A percentile compares a stretch with the other conserved stretches of the same genome.
Evolutionary conservation across 2,329 filamentous ascomycete species (phyloP).

Genomic region (Dactylellina leptospora): DNA sequence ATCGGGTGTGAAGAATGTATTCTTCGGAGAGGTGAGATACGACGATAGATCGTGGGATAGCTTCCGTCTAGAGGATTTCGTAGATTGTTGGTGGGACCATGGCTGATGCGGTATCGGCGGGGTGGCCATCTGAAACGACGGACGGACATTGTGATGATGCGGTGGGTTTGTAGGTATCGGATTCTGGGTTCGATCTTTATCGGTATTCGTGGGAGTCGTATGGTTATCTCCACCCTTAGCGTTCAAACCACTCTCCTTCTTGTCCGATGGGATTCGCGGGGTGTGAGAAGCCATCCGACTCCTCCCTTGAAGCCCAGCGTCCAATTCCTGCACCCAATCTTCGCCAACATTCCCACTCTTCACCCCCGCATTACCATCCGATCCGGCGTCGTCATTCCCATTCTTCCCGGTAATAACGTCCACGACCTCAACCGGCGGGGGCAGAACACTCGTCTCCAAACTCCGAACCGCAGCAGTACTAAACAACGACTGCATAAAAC

Average conservation of each 20-base stretch:
- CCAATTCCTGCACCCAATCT: conserved; percentile 4
- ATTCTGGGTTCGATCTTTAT: conserved; percentile 16
- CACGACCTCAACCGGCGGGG: conserved; percentile 49
- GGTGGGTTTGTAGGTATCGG: conserved; percentile 6
- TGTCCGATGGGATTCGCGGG: background rate
- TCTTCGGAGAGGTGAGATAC: conserved; percentile 56
- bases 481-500: conserved; percentile 71
- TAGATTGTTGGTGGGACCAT: conserved; percentile 34
- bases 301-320: conserved; percentile 6
- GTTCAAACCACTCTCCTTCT: background rate
- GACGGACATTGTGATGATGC: conserved; percentile 14
- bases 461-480: conserved; percentile 74
- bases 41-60: conserved; percentile 49
- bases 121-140: conserved; percentile 25
- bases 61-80: conserved; percentile 36
- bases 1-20: conserved; percentile 52
- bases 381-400: background rate
- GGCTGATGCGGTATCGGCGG: conserved; percentile 28
- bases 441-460: conserved; percentile 70
- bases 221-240: background rate
- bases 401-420: conserved; percentile 1
- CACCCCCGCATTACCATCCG: background rate
- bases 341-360: background rate
- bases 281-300: conserved; percentile 2
- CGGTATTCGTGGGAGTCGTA: conserved; percentile 10